Evolutionary conservation across 768 basidiomycete genomes (phyloP), one percentile per base, ranked within the genome.

Genomic region (Chalciporus sphaerocephalus): DNA sequence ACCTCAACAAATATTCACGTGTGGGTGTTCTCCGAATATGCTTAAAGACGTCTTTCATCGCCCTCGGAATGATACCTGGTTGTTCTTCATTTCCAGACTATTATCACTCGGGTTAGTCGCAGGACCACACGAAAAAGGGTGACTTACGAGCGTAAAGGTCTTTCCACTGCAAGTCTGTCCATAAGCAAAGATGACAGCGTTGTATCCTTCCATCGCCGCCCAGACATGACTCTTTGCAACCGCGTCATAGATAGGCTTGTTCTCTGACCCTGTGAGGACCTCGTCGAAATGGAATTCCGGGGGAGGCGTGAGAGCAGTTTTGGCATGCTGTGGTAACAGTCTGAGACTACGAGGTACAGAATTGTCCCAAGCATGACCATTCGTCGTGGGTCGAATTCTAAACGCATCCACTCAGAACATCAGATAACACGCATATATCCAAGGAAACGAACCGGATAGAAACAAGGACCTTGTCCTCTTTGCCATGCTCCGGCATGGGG

Each of bases 191-290:
- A 97, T 80, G 52, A 98, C 90, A 7, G 93, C 81, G 64, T 98
- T 97, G 74, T 82, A 98, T 15, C 96, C 96, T 40, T 92, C 90
- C 92, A 98, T 96, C 9, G 94, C 92, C 4, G 93, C 90, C 46
- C 79, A 80, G 1, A 91, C 88, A 57, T 92, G 90, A 3, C 81
- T 83, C 11, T 80, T 77, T 2, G 85, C 90, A 13, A 86, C 81
- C 4, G 83, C 78, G 33, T 75, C 80, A 61, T 92, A 92, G 6
- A 92, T 72, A 0, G 83, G 80, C 56, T 87, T 88, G 67, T 89
- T 92, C 25, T 83, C 80, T 1, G 85, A 82, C 0, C 85, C 85
- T 5, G 83, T 88, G 40, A 90, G 78, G 47, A 92, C 75, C 28
- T 85, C 79, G 53, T 90, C 87, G 52, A 87, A 88, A 32, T 73